Percentiles rank a stretch among this genome's conserved stretches.
phyloP scores from a whole-genome alignment of 2,329 filamentous ascomycete genomes.

The Paecilomyces sp. region DNA sequence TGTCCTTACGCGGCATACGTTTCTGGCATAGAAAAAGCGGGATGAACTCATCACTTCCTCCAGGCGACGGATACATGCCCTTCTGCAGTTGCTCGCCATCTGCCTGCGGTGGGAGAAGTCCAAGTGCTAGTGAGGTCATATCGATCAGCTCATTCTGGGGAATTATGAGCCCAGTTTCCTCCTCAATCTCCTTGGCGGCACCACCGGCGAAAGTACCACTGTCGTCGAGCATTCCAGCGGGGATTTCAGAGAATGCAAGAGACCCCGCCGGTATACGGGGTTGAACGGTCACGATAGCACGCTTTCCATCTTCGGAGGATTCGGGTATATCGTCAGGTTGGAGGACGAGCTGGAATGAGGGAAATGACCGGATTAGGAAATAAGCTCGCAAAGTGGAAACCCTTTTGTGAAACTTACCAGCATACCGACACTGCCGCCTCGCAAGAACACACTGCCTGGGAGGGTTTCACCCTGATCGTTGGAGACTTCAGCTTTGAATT shows the following conservation, averaged over 20 bases:
- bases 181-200: conserved; percentile 51
- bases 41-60: conserved; percentile 54
- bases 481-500: conserved; percentile 47
- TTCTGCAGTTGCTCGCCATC: conserved; percentile 37
- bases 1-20: conserved; percentile 38
- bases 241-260: conserved; percentile 49
- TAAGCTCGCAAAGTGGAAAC: neutral
- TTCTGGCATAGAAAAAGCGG: conserved; percentile 52
- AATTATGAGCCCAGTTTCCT: conserved; percentile 51
- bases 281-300: conserved; percentile 50
- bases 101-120: conserved; percentile 9
- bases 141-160: conserved; percentile 44
- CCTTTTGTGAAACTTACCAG: conserved; percentile 33
- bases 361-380: neutral
- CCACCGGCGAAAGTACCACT: conserved; percentile 46
- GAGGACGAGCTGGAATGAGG: conserved; percentile 42
- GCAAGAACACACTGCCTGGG: conserved; percentile 51
- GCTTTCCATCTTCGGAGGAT: conserved; percentile 35
- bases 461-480: conserved; percentile 46
- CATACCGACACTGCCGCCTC: conserved; percentile 53
- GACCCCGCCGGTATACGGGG: conserved; percentile 51
- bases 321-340: conserved; percentile 43
- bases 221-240: conserved; percentile 56
- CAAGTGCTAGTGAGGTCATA: conserved; percentile 45
- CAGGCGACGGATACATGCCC: conserved; percentile 48